Base-by-base conservation (phyloP, 768 basidiomycete species). In the Pleurotus citrinopileatus region DNA sequence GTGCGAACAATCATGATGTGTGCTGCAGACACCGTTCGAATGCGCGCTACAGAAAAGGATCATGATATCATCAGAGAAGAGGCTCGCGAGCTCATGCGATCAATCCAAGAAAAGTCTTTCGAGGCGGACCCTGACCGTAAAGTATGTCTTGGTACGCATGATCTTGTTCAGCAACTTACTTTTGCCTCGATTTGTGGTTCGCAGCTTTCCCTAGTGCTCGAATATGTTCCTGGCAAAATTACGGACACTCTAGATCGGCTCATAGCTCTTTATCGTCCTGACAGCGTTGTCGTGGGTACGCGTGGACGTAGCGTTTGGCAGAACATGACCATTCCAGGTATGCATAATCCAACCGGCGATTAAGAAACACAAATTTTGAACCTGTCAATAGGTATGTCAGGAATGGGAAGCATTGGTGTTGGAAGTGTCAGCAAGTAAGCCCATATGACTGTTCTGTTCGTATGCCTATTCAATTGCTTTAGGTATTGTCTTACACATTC, bases 281-380 rank as follows among this genome's bases (percentile, higher is more conserved):
- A 96, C 67, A 88, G 91, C 0, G 79, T 99, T 51, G 87, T 99
- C 12, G 96, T 98, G 25, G 96, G 97, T 17, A 94, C 91, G 7
- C 80, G 90, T 13, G 96, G 93, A 0, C 76, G 81, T 56, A 68
- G 74, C 15, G 63, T 71, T 15, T 74, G 73, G 62, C 71, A 75
- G 53, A 70, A 60, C 47, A 61, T 77, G 63, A 70, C 68, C 29
- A 70, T 71, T 51, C 32, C 48, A 51, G 48, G 48, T 37, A 38
- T 22, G 48, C 13, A 15, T 19, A 15, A 12, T 19, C 13, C 10
- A 19, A 8, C 38, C 42, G 36, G 48, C 27, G 57, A 55, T n/a
- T 44, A 62, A 52, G 42, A 53, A 27, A 46, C 53, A 22, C 19
- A n/a, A 8, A 27, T 47, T 47, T 37, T n/a, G n/a, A 37, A 36